Evolutionary conservation across 257 asterid genomes (phyloP), one percentile per base, ranked within the genome.

Genomic region (Fraxinus quadrangulata): DNA sequence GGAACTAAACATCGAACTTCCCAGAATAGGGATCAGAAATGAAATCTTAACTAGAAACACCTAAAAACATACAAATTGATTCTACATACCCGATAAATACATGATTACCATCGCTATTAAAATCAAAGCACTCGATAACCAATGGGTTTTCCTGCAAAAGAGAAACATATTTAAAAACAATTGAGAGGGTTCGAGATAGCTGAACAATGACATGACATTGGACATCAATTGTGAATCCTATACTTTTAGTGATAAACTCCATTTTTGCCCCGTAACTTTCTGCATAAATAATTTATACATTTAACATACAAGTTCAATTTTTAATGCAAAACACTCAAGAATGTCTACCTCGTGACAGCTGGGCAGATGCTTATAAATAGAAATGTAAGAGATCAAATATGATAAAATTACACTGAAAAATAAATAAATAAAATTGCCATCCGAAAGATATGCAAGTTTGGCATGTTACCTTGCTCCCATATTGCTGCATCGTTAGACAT

Each of bases 51-150:
- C 45, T 42, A 42, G 17, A 69, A 77, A 72, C 4, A 4, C 34
- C n/a, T 21, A 67, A 42, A 37, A 34, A 26, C 11, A 54, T 40
- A 59, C 34, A 54, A 51, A 81, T 14, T 8, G 26, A 31, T 33
- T 10, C 33, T 31, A 63, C 69, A 31, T 88, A 93, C 98, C 98
- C 97, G 1, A 93, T 90, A 36, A 86, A 89, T n/a, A 66, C 84
- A 78, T 93, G 97, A 73, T 86, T 88, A 75, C 97, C 97, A 78
- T 67, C 86, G 76, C 71, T 78, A 81, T 90, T 88, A 86, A 91
- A 93, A 84, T 93, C 96, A 77, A 88, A 93, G 83, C 96, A 93
- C 92, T 92, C 97, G 16, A 93, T 86, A 79, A 90, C 49, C 87
- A 93, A 83, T 3, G 94, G 96, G 77, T 83, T 91, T 77, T 91